Conservation (phyloP, 257 asterid species). For the Scutellaria minor region DNA sequence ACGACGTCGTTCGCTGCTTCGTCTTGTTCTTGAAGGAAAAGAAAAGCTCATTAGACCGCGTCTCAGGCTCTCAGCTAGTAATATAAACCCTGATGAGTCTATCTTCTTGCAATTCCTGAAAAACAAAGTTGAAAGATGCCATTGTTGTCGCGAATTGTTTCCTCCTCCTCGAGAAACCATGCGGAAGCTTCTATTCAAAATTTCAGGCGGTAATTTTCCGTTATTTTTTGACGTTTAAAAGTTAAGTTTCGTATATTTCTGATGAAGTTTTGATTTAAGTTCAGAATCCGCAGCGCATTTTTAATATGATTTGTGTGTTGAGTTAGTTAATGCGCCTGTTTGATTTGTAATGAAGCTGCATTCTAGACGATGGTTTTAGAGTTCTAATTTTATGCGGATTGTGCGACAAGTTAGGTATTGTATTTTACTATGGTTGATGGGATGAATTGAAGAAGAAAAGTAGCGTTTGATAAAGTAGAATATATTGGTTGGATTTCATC, state of each 20-base stretch:
- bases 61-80: background rate
- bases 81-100: conserved; percentile 9
- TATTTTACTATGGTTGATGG: conserved; percentile 17
- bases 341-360: conserved; percentile 9
- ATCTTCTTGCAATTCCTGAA: background rate
- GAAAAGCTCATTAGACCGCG: conserved; percentile 4
- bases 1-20: conserved; percentile 3
- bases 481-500: conserved; percentile 2
- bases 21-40: conserved; percentile 27
- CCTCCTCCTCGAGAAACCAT: conserved; percentile 36
- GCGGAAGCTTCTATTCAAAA: conserved; percentile 34
- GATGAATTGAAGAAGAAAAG: conserved; percentile 6
- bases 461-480: conserved; percentile 25
- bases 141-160: conserved; percentile 37
- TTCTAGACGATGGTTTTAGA: background rate
- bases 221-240: background rate
- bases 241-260: background rate
- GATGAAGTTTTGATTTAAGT: conserved; percentile 11
- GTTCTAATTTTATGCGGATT: conserved; percentile 2
- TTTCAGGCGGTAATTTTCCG: conserved; percentile 38
- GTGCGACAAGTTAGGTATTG: background rate
- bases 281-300: background rate
- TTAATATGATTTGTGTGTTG: conserved; percentile 8
- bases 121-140: conserved; percentile 33
- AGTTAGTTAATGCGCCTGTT: conserved; percentile 17